Percentiles rank a stretch among this genome's conserved stretches.
Conservation (phyloP, 306 rosid species). For the Begonia masoniana region DNA sequence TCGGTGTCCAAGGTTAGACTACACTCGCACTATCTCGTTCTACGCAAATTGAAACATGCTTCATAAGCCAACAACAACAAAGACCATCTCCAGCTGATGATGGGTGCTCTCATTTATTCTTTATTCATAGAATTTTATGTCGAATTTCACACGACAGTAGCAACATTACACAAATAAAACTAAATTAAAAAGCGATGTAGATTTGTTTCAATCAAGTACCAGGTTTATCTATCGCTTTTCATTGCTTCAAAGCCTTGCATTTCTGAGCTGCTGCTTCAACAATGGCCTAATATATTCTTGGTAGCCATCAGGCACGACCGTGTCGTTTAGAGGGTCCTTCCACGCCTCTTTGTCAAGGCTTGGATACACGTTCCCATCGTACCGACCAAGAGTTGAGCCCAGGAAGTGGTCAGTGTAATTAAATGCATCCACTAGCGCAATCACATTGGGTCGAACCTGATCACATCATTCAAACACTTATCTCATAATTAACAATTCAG, state of each 20-base stretch:
- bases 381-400: conserved; percentile 77
- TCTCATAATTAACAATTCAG: background rate
- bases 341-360: conserved; percentile 79
- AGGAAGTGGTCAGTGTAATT: conserved; percentile 87
- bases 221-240: background rate
- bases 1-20: too few species aligned
- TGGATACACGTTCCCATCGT: conserved; percentile 87
- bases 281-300: conserved; percentile 65
- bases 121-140: too few species aligned
- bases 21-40: too few species aligned
- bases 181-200: too few species aligned
- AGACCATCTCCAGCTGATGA: too few species aligned
- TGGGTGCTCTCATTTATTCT: too few species aligned
- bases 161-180: too few species aligned
- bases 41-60: too few species aligned
- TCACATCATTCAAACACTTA: too few species aligned
- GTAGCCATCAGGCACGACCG: conserved; percentile 79
- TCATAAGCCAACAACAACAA: too few species aligned
- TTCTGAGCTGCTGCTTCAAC: conserved; percentile 75
- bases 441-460: conserved; percentile 82
- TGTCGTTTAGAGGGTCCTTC: conserved; percentile 93
- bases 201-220: too few species aligned
- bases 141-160: too few species aligned
- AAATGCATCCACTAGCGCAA: conserved; percentile 87
- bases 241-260: conserved; percentile 58